Evolutionary conservation across 1,284 basidiomycete genomes (phyloP), one percentile per base, ranked within the genome.

Genomic region (Leccinum colubrinum): DNA sequence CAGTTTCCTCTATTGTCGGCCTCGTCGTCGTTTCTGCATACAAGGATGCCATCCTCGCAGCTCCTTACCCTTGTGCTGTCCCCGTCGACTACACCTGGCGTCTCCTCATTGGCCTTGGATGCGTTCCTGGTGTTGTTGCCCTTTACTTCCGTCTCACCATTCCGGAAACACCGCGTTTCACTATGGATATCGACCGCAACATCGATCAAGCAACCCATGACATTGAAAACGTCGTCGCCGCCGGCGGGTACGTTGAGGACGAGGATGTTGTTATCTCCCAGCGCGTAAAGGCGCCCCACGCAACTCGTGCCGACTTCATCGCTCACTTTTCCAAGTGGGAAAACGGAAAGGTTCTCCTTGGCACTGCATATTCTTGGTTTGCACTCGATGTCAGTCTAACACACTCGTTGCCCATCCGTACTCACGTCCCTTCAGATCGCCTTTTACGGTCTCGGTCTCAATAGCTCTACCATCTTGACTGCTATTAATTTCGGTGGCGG

Each of bases 181-280:
- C 86, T 41, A 85, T 89, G 83, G 88, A 90, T 71, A 76, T 90
- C 60, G 85, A 88, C 74, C 82, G 85, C 62, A 85, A 88, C 72
- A 77, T 88, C 59, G 78, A 81, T 61, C 82, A 83, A 67, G 85
- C 85, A 22, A 65, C 80, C n/a, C 74, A 77, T 58, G 84, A 87
- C 67, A 84, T 84, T 55, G 74, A 79, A 54, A 79, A 78, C 30
- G 84, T 85, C 66, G 68, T 86, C 59, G 73, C 77, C 56, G 77
- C 75, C 15, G 74, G 74, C 30, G 76, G 70, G 17, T 79, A 77
- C 67, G 72, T 77, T 41, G 74, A 76, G 59, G 79, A 85, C 66
- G 76, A 77, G 0, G 78, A 81, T 59, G 73, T 72, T 5, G 67
- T 77, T 55, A 66, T 78, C 41, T 17, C 67, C 55, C 76, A 81